Evolutionary conservation across 345 rosid species (phyloP), one percentile per base, ranked within the genome.

Genomic region (Alliaria petiolata): DNA sequence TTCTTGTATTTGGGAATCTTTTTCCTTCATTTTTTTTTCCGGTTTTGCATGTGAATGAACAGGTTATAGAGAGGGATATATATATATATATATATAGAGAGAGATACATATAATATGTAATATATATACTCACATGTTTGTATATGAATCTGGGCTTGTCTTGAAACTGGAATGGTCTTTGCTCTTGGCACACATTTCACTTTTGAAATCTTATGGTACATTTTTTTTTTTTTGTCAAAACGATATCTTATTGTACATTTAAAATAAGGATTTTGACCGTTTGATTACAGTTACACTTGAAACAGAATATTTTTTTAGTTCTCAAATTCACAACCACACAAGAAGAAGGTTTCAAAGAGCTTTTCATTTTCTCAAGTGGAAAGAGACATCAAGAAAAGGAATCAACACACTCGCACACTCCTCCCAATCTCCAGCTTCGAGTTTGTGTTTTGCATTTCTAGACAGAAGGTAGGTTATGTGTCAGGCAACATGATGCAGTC

Each of bases 401-500:
- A 34, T 7, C 7, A 35, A 13, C 19, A 70, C 13, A 40, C 36
- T 5, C 28, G 42, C 55, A 15, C 40, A 40, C 35, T 30, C 71
- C 33, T 72, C 11, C 10, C 8, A 46, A 0, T 51, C 46, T 45
- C 44, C 43, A 68, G 57, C 19, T 52, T 20, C 36, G 2, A n/a
- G 58, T 17, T 45, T 3, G 11, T 54, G 40, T 54, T 63, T 11
- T 57, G 67, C 30, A 5, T 50, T 65, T 9, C 8, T 2, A 33
- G 34, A 11, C 25, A 33, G 40, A 20, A 58, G 56, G 40, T 68
- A 0, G 42, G 4, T 38, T 76, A 89, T 67, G 84, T 78, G 16
- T 76, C 79, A 54, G 78, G 63, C 3, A 89, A 75, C 95, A 89
- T 87, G 64, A 89, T 79, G 86, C 97, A 91, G 60, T 89, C 96